A percentile compares a stretch with the other conserved stretches of the same genome.
Evolutionary conservation across 1,284 basidiomycete species (phyloP).

Genomic region (Mrakiaceae sp.): DNA sequence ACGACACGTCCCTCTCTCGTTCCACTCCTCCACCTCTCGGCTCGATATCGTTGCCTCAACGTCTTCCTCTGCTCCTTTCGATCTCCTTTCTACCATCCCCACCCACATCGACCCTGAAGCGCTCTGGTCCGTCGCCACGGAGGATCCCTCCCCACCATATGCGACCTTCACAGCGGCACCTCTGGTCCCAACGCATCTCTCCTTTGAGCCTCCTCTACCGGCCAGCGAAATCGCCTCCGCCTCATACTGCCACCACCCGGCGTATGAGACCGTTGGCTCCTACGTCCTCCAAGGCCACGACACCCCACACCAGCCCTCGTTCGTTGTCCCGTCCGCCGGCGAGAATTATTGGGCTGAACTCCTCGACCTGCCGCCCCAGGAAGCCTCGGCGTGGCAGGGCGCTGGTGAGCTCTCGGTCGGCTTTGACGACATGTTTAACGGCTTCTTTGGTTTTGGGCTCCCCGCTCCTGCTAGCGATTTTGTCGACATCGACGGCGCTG

Average conservation of each 20-base stretch:
- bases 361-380: background rate
- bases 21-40: background rate
- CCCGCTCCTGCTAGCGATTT: background rate
- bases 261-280: background rate
- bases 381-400: background rate
- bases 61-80: background rate
- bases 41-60: background rate
- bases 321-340: background rate
- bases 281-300: background rate
- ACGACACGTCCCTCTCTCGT: background rate
- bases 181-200: background rate
- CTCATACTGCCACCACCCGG: background rate
- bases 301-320: background rate
- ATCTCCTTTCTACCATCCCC: background rate
- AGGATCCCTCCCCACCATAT: background rate
- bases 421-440: background rate
- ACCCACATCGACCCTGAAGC: background rate
- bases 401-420: no score
- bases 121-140: slow-evolving; percentile 1
- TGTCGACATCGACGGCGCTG: background rate
- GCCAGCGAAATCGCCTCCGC: background rate
- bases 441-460: background rate
- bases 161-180: background rate
- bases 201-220: background rate
- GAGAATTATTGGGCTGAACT: no score